Evolutionary conservation across 345 rosid genomes (phyloP).

Genomic region (Anastatica hierochuntica): DNA sequence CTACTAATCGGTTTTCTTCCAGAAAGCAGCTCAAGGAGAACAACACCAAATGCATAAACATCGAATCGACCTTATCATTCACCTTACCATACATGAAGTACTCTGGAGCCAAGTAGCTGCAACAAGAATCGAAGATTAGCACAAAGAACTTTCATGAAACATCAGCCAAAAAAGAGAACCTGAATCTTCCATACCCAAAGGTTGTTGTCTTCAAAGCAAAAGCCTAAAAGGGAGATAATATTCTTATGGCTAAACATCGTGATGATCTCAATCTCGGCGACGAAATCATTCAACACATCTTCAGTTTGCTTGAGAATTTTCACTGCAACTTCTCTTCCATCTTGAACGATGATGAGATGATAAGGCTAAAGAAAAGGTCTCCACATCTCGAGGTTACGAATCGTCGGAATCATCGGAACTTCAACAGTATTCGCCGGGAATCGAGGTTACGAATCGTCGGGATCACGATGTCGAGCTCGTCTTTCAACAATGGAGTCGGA

Average conservation of each 20-base stretch:
- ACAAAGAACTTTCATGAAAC: not conserved
- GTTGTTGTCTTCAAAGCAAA: constrained; percentile 72
- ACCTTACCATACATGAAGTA: constrained; percentile 91
- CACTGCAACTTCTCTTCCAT: constrained; percentile 85
- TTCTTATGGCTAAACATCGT: constrained; percentile 68
- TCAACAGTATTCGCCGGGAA: too few relatives aligned
- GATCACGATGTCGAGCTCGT: constrained; percentile 88
- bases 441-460: constrained; percentile 94
- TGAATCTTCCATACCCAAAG: constrained; percentile 75
- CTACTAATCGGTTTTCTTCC: constrained; percentile 77
- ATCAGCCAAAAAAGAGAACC: not conserved
- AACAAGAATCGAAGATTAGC: constrained; percentile 10
- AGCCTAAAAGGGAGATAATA: constrained; percentile 69
- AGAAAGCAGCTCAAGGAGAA: constrained; percentile 87
- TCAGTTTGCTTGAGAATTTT: constrained; percentile 75
- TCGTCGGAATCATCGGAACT: too few relatives aligned
- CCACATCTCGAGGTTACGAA: constrained; percentile 99
- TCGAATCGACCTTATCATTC: constrained; percentile 83
- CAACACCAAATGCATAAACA: constrained; percentile 90
- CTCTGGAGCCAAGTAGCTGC: constrained; percentile 97
- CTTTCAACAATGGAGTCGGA: constrained; percentile 40
- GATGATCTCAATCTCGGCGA: constrained; percentile 72
- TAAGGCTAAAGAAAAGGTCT: constrained; percentile 91
- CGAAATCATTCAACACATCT: constrained; percentile 59
- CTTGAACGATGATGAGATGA: constrained; percentile 92